A percentile compares a stretch with the other conserved stretches of the same genome.
phyloP scores from a whole-genome alignment of 2,329 filamentous ascomycete genomes.

The Phialemoniopsis sp. region DNA sequence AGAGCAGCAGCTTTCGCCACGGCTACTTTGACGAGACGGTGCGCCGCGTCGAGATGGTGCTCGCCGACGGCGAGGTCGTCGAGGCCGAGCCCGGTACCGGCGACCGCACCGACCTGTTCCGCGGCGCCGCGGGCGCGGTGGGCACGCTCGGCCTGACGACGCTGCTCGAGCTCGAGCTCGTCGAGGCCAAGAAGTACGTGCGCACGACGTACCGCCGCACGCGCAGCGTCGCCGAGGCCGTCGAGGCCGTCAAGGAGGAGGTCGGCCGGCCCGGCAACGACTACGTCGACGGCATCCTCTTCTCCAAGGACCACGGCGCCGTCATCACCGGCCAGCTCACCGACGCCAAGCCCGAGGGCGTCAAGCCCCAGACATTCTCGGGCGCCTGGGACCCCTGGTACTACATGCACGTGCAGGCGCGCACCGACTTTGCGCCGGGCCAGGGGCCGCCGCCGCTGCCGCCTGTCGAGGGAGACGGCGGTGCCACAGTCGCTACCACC shows the following conservation, averaged over 20 bases:
- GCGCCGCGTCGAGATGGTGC: slow-evolving; percentile 62
- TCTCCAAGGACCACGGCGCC: slow-evolving; percentile 56
- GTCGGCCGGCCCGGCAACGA: slow-evolving; percentile 44
- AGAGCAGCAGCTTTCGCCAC: slow-evolving; percentile 65
- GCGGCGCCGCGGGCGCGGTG: slow-evolving; percentile 61
- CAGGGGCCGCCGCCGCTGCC: slow-evolving; percentile 9
- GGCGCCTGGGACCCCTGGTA: slow-evolving; percentile 68
- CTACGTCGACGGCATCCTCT: slow-evolving; percentile 72
- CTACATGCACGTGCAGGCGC: slow-evolving; percentile 63
- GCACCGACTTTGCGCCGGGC: slow-evolving; percentile 23
- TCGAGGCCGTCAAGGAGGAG: slow-evolving; percentile 44
- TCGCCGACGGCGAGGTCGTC: slow-evolving; percentile 62
- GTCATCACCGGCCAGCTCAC: slow-evolving; percentile 61
- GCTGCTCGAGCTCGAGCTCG: slow-evolving; percentile 59
- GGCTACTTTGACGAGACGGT: slow-evolving; percentile 69
- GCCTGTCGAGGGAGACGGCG: too few species aligned
- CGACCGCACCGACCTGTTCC: slow-evolving; percentile 50
- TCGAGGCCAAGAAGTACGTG: slow-evolving; percentile 58
- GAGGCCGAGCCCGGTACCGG: slow-evolving; percentile 28
- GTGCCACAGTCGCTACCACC: slow-evolving; percentile 15
- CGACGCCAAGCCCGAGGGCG: slow-evolving; percentile 38
- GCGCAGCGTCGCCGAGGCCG: slow-evolving; percentile 40
- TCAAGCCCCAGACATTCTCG: slow-evolving; percentile 47
- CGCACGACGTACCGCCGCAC: slow-evolving; percentile 57
- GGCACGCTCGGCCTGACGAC: slow-evolving; percentile 67